phyloP scores from a whole-genome alignment of 768 basidiomycete species.

The Phylloporus sp. region DNA sequence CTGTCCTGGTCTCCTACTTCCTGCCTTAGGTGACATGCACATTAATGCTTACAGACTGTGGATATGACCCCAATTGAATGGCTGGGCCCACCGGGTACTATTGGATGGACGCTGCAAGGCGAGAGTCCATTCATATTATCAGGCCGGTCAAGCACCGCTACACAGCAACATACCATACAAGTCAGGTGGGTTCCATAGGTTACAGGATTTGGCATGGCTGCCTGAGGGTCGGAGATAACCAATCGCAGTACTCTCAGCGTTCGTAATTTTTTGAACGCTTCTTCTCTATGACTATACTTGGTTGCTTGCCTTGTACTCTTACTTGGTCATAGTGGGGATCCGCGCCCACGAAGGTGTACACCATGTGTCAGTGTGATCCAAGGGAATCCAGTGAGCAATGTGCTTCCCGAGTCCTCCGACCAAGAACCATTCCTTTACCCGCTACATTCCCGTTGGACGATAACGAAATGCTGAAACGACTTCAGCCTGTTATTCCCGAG shows the following conservation, averaged over 20 bases:
- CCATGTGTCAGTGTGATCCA: neutral
- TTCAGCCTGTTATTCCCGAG: neutral
- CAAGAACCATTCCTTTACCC: neutral
- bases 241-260: neutral
- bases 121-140: no score
- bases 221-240: no score
- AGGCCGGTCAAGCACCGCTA: no score
- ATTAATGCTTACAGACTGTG: no score
- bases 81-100: no score
- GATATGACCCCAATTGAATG: no score
- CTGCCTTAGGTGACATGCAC: no score
- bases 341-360: conserved; percentile 5
- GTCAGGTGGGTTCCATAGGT: neutral
- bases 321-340: neutral
- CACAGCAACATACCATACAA: neutral
- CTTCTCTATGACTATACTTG: neutral
- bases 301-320: neutral
- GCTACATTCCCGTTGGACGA: neutral
- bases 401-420: neutral
- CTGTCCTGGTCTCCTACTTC: no score
- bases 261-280: neutral
- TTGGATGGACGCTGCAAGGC: no score
- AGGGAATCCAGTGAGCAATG: neutral
- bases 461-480: neutral
- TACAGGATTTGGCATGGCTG: neutral